Evolutionary conservation across 108 stramenopile genomes (phyloP).

Genomic region (Thalassiosira profunda): DNA sequence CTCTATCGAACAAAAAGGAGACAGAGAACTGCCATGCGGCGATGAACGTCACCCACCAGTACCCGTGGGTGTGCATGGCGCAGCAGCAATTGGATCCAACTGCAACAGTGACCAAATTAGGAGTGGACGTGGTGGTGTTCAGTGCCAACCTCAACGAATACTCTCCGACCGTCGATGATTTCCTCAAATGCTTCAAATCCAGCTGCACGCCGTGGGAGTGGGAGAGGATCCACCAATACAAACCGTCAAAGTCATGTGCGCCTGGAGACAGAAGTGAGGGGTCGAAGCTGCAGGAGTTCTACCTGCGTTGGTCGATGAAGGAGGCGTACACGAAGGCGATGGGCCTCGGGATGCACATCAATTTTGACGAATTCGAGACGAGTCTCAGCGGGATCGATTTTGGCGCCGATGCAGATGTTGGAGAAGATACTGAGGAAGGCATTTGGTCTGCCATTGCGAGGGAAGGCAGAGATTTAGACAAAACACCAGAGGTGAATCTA

Average conservation of each 20-base stretch:
- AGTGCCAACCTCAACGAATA: constrained; percentile 50
- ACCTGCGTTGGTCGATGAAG: constrained; percentile 83
- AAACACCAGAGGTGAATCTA: not conserved
- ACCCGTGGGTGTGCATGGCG: constrained; percentile 73
- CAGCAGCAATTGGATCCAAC: constrained; percentile 6
- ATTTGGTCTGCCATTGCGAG: constrained; percentile 16
- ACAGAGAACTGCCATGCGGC: constrained; percentile 34
- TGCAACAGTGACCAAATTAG: constrained; percentile 10
- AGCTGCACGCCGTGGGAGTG: constrained; percentile 69
- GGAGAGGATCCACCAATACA: constrained; percentile 42
- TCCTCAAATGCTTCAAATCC: constrained; percentile 57
- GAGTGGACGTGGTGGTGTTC: constrained; percentile 78
- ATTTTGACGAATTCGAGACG: constrained; percentile 69
- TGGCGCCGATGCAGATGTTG: constrained; percentile 6
- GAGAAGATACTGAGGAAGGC: constrained; percentile 6
- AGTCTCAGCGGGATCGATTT: constrained; percentile 24
- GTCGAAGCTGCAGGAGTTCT: constrained; percentile 62
- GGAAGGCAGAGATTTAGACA: not conserved
- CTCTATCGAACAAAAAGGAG: no score
- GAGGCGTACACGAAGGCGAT: constrained; percentile 89
- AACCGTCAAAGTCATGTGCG: not conserved
- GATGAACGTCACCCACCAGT: constrained; percentile 83
- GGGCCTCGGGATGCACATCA: constrained; percentile 70
- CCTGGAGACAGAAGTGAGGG: constrained; percentile 26
- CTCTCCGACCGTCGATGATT: constrained; percentile 50